phyloP scores from a whole-genome alignment of 805 yeast genomes.

The Saccharomycopsis capsularis region DNA sequence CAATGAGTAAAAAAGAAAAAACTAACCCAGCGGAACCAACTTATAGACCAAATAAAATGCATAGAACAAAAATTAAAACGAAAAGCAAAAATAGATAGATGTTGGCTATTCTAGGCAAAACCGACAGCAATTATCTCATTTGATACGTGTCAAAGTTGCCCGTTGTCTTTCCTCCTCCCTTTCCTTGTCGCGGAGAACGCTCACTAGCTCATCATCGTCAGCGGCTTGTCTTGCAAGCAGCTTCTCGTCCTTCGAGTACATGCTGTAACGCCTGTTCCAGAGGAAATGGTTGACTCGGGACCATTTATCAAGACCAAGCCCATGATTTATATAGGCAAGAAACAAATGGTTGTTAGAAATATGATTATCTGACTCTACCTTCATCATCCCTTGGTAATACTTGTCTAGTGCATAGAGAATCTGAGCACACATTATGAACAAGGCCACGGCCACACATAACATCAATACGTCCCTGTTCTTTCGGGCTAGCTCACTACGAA shows the following conservation, averaged over 20 bases:
- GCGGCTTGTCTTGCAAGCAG: conserved; percentile 8
- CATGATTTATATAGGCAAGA: conserved; percentile 33
- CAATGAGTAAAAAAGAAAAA: too few species aligned
- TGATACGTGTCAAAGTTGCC: too few species aligned
- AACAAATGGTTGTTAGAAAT: conserved; percentile 28
- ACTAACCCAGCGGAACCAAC: too few species aligned
- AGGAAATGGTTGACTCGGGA: conserved; percentile 33
- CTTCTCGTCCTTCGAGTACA: conserved; percentile 15
- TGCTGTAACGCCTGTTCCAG: conserved; percentile 29
- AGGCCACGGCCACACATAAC: conserved; percentile 30
- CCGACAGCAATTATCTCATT: too few species aligned
- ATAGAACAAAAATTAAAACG: too few species aligned
- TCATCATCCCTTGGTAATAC: conserved; percentile 31
- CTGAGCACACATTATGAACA: conserved; percentile 28
- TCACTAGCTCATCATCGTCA: conserved; percentile 9
- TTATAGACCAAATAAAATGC: too few species aligned
- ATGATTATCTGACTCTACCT: conserved; percentile 23
- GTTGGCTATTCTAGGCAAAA: too few species aligned
- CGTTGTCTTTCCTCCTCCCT: too few species aligned
- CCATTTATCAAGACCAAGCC: conserved; percentile 32
- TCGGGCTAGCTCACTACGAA: conserved; percentile 25
- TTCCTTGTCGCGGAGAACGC: neutral
- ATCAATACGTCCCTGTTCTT: conserved; percentile 22
- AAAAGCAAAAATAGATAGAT: too few species aligned
- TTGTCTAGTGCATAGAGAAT: conserved; percentile 33